Percentiles rank a stretch among this genome's conserved stretches.
Conservation (phyloP, 768 basidiomycete genomes). For the Nidularia pulvinata region DNA sequence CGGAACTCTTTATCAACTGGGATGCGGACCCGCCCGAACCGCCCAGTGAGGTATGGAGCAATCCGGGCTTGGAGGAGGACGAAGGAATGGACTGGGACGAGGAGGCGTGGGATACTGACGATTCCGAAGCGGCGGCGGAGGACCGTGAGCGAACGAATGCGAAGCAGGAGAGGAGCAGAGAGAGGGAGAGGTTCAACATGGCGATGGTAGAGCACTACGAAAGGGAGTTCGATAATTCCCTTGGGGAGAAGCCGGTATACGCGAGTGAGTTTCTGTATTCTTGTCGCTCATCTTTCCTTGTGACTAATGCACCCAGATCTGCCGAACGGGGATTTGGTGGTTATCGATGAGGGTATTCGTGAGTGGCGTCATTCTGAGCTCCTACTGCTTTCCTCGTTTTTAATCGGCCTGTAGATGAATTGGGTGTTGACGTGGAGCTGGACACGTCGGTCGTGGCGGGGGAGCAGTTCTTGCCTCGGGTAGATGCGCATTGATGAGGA, state of each 20-base stretch:
- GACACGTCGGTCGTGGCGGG: too few species aligned
- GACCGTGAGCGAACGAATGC: not conserved
- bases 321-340: not conserved
- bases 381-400: too few species aligned
- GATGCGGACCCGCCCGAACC: conserved; percentile 10
- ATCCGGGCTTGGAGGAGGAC: not conserved
- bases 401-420: too few species aligned
- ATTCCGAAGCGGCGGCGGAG: not conserved
- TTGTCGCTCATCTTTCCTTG: not conserved
- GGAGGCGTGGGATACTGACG: not conserved
- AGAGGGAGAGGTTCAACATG: not conserved
- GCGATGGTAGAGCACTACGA: not conserved
- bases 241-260: not conserved
- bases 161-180: not conserved
- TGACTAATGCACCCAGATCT: not conserved
- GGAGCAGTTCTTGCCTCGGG: too few species aligned
- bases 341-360: not conserved
- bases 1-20: conserved; percentile 51
- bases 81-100: not conserved
- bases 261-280: not conserved
- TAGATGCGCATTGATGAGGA: too few species aligned
- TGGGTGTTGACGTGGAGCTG: too few species aligned
- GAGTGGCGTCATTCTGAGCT: not conserved
- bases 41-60: not conserved
- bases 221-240: not conserved